Evolutionary conservation across 2,329 filamentous ascomycete species (phyloP), one percentile per base, ranked within the genome.

Genomic region (Fusarium haematococcum): DNA sequence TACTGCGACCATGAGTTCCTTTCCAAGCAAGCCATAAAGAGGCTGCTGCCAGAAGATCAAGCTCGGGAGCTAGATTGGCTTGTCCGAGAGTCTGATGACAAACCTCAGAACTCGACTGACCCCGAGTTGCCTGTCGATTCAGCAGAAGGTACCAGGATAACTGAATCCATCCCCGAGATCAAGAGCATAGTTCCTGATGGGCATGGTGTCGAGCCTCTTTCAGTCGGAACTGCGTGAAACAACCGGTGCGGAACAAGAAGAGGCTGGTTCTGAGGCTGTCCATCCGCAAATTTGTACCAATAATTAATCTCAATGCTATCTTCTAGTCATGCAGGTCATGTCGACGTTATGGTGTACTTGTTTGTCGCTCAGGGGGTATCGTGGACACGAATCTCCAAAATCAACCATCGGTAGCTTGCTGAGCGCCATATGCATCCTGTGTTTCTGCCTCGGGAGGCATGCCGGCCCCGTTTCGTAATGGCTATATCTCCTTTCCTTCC

Each of bases 1-100:
- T 92, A 86, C 74, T 85, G 84, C 67, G 91, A 93, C 79, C 91
- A 93, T 79, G 90, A 93, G 78, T 94, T 94, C 75, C 84, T 94
- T 75, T 85, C 84, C 6, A 79, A 79, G 16, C 84, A 88, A 56
- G 83, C 83, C 14, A 83, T 93, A 73, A 78, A 81, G 45, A 81
- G 86, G n/a, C 73, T 93, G 33, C 80, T 93, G 2, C 85, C 86
- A 0, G 77, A 85, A 25, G 85, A 89, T 32, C 84, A 88, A 74
- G 85, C 84, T 2, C 78, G 82, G 68, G 84, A 88, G 76, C 77
- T 93, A 76, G 78, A 78, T 2, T 88, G 85, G 86, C 79, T 87
- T 8, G 79, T 87, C 18, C 84, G 73, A 43, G 65, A 74, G 45
- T 67, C 64, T 27, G 43, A 67, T 5, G 58, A 75, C 30, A 63